Conservation (phyloP, 768 basidiomycete species). For the Tylopilus cervinicoccineus region DNA sequence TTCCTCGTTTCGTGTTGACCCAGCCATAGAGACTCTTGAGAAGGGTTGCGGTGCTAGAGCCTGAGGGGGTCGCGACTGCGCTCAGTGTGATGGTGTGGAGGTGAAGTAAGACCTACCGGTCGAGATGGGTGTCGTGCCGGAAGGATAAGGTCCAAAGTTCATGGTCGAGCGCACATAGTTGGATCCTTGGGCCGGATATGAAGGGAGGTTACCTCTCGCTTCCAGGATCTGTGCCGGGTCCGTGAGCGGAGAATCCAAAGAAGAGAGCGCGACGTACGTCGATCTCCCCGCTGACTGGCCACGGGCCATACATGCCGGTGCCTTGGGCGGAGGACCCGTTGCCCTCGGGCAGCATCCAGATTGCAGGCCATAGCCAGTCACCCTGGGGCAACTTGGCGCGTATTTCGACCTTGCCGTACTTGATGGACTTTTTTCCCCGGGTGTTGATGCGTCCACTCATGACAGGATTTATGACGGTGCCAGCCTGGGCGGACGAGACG, state of each 20-base stretch:
- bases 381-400: constrained; percentile 59
- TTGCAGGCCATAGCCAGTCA: constrained; percentile 36
- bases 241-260: background rate
- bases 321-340: constrained; percentile 20
- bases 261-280: constrained; percentile 38
- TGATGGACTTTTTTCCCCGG: constrained; percentile 42
- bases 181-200: constrained; percentile 39
- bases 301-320: constrained; percentile 30
- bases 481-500: constrained; percentile 31
- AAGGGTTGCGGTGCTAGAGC: constrained; percentile 18
- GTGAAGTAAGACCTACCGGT: constrained; percentile 11
- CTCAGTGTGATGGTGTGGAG: background rate
- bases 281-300: constrained; percentile 57
- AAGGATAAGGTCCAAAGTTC: constrained; percentile 59
- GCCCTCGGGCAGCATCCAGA: constrained; percentile 30
- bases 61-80: background rate
- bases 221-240: constrained; percentile 43
- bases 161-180: constrained; percentile 54
- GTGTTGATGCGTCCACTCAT: constrained; percentile 54
- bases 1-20: constrained; percentile 36
- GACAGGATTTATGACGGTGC: constrained; percentile 47
- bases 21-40: constrained; percentile 37
- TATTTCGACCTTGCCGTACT: constrained; percentile 56
- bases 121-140: constrained; percentile 31
- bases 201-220: constrained; percentile 47